A percentile compares a stretch with the other conserved stretches of the same genome.
These are phyloP conservation scores for Apophysomyces sp. DNA, from an alignment of 371 early-diverging fungal species.

Conservation along the genomic window DNA sequence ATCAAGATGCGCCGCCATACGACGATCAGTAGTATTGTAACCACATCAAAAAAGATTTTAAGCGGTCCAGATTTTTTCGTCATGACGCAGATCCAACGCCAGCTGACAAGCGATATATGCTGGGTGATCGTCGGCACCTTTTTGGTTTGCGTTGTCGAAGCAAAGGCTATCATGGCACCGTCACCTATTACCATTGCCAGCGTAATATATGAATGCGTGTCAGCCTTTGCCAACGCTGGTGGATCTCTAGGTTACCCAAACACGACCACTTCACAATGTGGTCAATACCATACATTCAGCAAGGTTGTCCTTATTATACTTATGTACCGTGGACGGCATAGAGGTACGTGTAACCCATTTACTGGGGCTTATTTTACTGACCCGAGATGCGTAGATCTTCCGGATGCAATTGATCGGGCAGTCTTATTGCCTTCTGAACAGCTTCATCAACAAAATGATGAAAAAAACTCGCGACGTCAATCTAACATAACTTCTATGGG, in stretches of 20 bases:
- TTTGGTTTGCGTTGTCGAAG: slow-evolving; percentile 31
- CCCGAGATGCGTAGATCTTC: slow-evolving; percentile 27
- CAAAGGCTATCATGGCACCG: slow-evolving; percentile 27
- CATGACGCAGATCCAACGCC: slow-evolving; percentile 44
- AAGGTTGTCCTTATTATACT: slow-evolving; percentile 40
- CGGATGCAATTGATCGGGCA: slow-evolving; percentile 51
- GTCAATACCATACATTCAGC: slow-evolving; percentile 37
- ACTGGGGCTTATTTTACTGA: background rate
- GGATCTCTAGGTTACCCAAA: slow-evolving; percentile 39
- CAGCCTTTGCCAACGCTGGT: slow-evolving; percentile 49
- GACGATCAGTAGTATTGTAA: slow-evolving; percentile 40
- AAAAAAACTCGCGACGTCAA: no score
- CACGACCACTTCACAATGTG: slow-evolving; percentile 33
- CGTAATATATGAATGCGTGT: slow-evolving; percentile 51
- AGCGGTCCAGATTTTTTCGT: slow-evolving; percentile 49
- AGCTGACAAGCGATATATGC: slow-evolving; percentile 45
- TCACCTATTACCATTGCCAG: slow-evolving; percentile 39
- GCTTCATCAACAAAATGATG: no score
- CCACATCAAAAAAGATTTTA: slow-evolving; percentile 27
- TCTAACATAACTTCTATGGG: no score
- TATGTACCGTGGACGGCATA: slow-evolving; percentile 50
- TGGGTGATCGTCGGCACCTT: slow-evolving; percentile 47
- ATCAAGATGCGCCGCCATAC: slow-evolving; percentile 29
- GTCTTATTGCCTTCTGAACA: slow-evolving; percentile 41
- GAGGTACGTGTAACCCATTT: slow-evolving; percentile 24